phyloP scores from a whole-genome alignment of 129 eudicot genomes.

The Flaveria brownii region DNA sequence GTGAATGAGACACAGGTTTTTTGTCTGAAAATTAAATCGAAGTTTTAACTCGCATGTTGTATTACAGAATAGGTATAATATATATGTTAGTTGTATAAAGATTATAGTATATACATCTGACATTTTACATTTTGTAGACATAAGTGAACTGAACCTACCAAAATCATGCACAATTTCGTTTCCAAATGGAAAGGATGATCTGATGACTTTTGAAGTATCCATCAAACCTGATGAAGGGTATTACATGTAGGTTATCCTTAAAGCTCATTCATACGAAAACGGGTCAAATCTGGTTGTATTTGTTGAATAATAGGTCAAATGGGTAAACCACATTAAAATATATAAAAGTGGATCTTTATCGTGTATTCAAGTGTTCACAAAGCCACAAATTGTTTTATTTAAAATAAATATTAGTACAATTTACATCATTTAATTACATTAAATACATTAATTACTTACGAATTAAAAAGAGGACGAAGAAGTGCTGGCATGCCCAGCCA shows the following conservation, averaged over 20 bases:
- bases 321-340: background rate
- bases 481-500: background rate
- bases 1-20: background rate
- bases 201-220: slow-evolving; percentile 59
- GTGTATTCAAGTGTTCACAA: slow-evolving; percentile 11
- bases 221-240: slow-evolving; percentile 68
- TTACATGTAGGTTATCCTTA: slow-evolving; percentile 45
- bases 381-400: background rate
- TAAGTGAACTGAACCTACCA: slow-evolving; percentile 57
- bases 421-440: background rate
- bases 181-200: slow-evolving; percentile 62
- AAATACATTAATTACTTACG: background rate
- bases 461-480: background rate
- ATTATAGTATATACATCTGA: slow-evolving; percentile 11
- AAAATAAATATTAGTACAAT: background rate
- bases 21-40: background rate
- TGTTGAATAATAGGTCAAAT: slow-evolving; percentile 3
- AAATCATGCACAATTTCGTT: slow-evolving; percentile 48
- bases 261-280: background rate
- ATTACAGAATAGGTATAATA: background rate
- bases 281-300: background rate
- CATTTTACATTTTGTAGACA: slow-evolving; percentile 39
- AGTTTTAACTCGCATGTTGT: background rate
- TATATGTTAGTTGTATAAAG: slow-evolving; percentile 8
- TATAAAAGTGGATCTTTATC: background rate